These are phyloP conservation scores for Chloris gayana DNA, from an alignment of 176 grass and related monocot species.

Conservation along the genomic window DNA sequence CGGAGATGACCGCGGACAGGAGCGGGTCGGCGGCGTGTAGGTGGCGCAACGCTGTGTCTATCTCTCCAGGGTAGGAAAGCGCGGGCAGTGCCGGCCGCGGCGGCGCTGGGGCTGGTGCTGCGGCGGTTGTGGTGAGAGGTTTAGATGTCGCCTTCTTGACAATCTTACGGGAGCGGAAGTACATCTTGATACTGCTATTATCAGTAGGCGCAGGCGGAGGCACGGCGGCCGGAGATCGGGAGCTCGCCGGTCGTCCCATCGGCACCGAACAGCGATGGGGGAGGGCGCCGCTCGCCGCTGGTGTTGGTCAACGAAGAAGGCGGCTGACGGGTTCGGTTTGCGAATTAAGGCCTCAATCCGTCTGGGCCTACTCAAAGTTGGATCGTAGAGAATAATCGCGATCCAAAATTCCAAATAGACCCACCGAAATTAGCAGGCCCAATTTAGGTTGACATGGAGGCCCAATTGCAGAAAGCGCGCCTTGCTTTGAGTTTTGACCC, in stretches of 20 bases:
- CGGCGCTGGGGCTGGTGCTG: not conserved
- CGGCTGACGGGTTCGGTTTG: not conserved
- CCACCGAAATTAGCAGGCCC: not conserved
- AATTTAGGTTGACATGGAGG: not conserved
- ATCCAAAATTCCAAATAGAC: not conserved
- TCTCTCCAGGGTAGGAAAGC: slow-evolving; percentile 28
- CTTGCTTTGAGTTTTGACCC: too few species aligned
- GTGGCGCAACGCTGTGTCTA: slow-evolving; percentile 38
- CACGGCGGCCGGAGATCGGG: not conserved
- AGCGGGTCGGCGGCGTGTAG: slow-evolving; percentile 46
- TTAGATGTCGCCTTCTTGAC: slow-evolving; percentile 27
- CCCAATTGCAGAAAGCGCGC: not conserved
- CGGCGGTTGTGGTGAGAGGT: not conserved
- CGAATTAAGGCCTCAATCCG: not conserved
- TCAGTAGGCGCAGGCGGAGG: not conserved
- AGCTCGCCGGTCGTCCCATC: slow-evolving; percentile 33
- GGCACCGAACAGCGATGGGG: too few species aligned
- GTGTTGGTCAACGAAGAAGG: not conserved
- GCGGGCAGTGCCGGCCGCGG: slow-evolving; percentile 3
- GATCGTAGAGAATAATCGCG: not conserved
- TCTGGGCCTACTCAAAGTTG: not conserved
- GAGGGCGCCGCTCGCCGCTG: not conserved
- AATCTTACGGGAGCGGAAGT: slow-evolving; percentile 58
- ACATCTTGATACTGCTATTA: slow-evolving; percentile 9
- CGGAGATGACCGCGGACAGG: slow-evolving; percentile 48